Evolutionary conservation across 164 flowering plant genomes (phyloP), one percentile per base, ranked within the genome.

Genomic region (Aristolochia californica): DNA sequence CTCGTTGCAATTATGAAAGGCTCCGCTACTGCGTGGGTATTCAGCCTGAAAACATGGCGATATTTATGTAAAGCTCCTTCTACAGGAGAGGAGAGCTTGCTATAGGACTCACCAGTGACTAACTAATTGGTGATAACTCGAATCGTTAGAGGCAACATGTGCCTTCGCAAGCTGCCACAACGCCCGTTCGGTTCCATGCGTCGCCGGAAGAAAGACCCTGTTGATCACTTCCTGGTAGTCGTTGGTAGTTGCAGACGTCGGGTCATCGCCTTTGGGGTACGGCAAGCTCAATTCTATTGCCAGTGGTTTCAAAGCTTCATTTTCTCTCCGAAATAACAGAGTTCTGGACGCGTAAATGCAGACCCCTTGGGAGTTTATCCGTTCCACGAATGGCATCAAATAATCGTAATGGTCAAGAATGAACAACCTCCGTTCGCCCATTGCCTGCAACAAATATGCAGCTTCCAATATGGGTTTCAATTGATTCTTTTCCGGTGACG

Each of bases 1-100:
- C 76, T 78, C 0, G 87, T 73, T 13, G 88, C 88, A 14, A 88
- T 83, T 38, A 85, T 62, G 65, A 85, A 77, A 15, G 96, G 90
- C 62, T 88, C 93, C 5, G 82, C 49, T 0, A 68, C 77, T 0
- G 84, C 83, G 54, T 84, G 91, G 1, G 91, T 87, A 25, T 77
- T 64, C 62, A 82, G 64, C 91, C 90, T 84, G 68, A 1, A 27
- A 27, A 26, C 3, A n/a, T n/a, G n/a, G n/a, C n/a, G n/a, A n/a
- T n/a, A n/a, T n/a, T 20, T 20, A 25, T 21, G 21, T 25, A 51
- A 2, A 2, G 7, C 2, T 28, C 7, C 7, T 28, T 28, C 23
- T 1, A 1, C 3, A 52, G 14, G 55, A 1, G 8, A 52, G 10
- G 3, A 1, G 1, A 22, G 23, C 2, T 48, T 22, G 16, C 23